Evolutionary conservation across 2,329 filamentous ascomycete species (phyloP).

Genomic region (Apiospora koreana): DNA sequence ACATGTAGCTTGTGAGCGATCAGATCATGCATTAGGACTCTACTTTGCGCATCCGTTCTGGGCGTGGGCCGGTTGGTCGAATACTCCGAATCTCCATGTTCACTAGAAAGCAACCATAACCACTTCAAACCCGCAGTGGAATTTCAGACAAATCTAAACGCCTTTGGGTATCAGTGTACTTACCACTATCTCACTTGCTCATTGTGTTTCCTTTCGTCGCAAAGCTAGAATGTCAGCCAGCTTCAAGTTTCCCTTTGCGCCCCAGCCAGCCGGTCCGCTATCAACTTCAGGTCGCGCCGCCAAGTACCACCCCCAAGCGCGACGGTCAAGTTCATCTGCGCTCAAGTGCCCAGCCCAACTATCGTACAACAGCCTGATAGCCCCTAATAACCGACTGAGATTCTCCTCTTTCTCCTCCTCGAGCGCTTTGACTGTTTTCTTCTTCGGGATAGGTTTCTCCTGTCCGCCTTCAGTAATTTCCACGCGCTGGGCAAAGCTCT

Average conservation of each 20-base stretch:
- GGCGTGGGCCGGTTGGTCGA: neutral
- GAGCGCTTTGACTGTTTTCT: constrained; percentile 51
- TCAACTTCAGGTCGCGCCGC: constrained; percentile 76
- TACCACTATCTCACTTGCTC: neutral
- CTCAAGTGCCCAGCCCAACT: constrained; percentile 72
- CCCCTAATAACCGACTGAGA: constrained; percentile 67
- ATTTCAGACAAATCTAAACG: neutral
- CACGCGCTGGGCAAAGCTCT: constrained; percentile 56
- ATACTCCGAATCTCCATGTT: neutral
- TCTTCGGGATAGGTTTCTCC: constrained; percentile 41
- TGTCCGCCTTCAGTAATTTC: constrained; percentile 20
- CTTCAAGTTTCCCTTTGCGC: constrained; percentile 72
- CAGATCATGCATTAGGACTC: neutral
- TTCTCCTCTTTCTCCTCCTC: constrained; percentile 68
- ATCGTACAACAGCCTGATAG: constrained; percentile 69
- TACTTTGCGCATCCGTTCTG: neutral
- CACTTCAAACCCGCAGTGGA: neutral
- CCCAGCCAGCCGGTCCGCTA: constrained; percentile 76
- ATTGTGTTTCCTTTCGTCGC: constrained; percentile 38
- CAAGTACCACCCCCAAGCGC: constrained; percentile 82
- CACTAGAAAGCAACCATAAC: neutral
- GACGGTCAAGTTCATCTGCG: constrained; percentile 68
- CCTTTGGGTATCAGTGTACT: neutral
- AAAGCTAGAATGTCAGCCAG: constrained; percentile 67
- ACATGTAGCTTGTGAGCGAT: neutral